Evolutionary conservation across 2,329 filamentous ascomycete genomes (phyloP).

Genomic region (Raffaelea arxii): DNA sequence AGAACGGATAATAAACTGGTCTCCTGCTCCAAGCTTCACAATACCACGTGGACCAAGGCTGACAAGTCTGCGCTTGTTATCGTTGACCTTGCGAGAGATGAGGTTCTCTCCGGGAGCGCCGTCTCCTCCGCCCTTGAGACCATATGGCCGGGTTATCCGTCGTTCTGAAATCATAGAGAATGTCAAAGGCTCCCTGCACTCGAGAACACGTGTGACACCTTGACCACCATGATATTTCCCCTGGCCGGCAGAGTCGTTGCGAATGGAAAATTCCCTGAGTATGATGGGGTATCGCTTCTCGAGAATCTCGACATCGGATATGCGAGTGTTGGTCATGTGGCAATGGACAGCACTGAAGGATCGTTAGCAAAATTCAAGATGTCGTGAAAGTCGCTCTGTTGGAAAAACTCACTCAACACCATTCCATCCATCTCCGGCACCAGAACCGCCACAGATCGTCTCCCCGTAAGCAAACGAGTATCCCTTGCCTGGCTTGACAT

Average conservation of each 20-base stretch:
- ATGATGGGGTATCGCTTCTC: conserved; percentile 68
- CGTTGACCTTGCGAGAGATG: conserved; percentile 56
- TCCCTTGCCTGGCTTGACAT: neutral
- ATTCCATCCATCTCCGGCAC: conserved; percentile 62
- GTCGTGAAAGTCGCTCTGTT: too few relatives aligned
- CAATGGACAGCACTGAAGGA: conserved; percentile 55
- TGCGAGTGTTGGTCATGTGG: conserved; percentile 79
- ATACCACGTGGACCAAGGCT: conserved; percentile 73
- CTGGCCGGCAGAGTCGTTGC: conserved; percentile 50
- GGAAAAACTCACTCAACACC: conserved; percentile 42
- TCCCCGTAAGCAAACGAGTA: conserved; percentile 53
- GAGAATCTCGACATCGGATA: conserved; percentile 71
- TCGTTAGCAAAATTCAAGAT: neutral
- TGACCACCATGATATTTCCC: conserved; percentile 62
- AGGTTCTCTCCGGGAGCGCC: conserved; percentile 72
- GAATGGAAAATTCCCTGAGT: conserved; percentile 59
- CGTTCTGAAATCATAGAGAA: conserved; percentile 70
- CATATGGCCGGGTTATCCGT: conserved; percentile 68
- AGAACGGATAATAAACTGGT: conserved; percentile 24
- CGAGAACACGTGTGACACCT: conserved; percentile 68
- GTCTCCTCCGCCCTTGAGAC: conserved; percentile 71
- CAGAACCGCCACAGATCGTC: conserved; percentile 69
- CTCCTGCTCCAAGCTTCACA: conserved; percentile 63
- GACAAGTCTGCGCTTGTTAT: conserved; percentile 30
- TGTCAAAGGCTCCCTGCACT: conserved; percentile 68